Conservation (phyloP, 495 filamentous ascomycete species). For the Aspergillus leporis region DNA sequence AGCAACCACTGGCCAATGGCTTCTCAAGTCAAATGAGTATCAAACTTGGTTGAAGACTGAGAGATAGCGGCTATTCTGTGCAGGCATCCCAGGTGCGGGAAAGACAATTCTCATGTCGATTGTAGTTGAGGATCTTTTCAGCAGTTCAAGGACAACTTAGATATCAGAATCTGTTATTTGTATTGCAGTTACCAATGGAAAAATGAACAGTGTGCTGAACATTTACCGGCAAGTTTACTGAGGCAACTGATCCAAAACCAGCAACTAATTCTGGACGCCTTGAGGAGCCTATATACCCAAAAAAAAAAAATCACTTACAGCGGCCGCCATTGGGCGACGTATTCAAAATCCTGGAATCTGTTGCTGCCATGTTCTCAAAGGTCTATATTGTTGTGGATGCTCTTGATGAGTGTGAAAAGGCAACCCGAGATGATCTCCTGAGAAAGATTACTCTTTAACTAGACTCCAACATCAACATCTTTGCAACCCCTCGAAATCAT, state of each 20-base stretch:
- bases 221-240: slow-evolving; percentile 22
- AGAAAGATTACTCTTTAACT: slow-evolving; percentile 12
- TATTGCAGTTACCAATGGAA: slow-evolving; percentile 31
- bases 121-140: slow-evolving; percentile 32
- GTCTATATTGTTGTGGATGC: slow-evolving; percentile 47
- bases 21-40: slow-evolving; percentile 39
- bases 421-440: slow-evolving; percentile 15
- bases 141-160: slow-evolving; percentile 13
- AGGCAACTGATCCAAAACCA: slow-evolving; percentile 27
- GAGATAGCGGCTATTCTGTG: slow-evolving; percentile 41
- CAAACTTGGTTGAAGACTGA: slow-evolving; percentile 29
- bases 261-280: slow-evolving; percentile 17
- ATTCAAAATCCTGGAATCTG: slow-evolving; percentile 25
- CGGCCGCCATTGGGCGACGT: slow-evolving; percentile 35
- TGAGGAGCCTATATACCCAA: slow-evolving; percentile 33
- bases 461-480: slow-evolving; percentile 9
- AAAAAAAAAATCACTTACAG: no score
- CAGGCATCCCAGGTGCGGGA: slow-evolving; percentile 43
- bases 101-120: slow-evolving; percentile 42
- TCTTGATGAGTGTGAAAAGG: slow-evolving; percentile 31
- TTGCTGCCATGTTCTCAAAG: slow-evolving; percentile 21
- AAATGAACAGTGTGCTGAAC: slow-evolving; percentile 15
- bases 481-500: slow-evolving; percentile 31
- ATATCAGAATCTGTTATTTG: slow-evolving; percentile 38
- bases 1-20: slow-evolving; percentile 43